Base-by-base conservation (phyloP, 305 asterid species). In the Fraxinus sp. region DNA sequence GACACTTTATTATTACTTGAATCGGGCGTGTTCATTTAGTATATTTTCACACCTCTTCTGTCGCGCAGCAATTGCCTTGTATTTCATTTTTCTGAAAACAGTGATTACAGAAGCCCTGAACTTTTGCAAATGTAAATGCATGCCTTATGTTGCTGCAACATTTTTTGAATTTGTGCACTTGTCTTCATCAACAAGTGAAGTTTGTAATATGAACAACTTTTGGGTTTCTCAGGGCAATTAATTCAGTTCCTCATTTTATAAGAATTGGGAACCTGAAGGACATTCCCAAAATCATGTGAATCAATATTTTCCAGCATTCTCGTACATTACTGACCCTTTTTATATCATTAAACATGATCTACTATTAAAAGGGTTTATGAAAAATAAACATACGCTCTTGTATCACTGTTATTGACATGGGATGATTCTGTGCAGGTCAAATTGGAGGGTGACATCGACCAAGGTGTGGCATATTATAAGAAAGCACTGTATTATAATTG, bases 381-480 rank as follows among this genome's bases (percentile, higher is more conserved):
- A 49, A 82, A 62, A 64, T 49, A 80, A 33, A 32, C 44, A 16
- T 16, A 7, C 71, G 4, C 72, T 26, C 76, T 44, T 13, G 55
- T 79, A 32, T 80, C 59, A 30, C 78, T 82, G 78, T 85, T 76
- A 74, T 75, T 86, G 71, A 83, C 52, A 80, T 71, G 11, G 74
- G 77, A 24, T 82, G 82, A 85, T 83, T 70, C 79, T 37, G 14
- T 88, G 71, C 92, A 97, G 99, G 98, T 97, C 79, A 97, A 97
- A 87, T 85, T 97, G 91, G 99, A 97, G 89, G 99, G 99, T 79
- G 96, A 93, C 89, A 93, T 95, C 88, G 82, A 89, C 86, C 99
- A 95, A 89, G 99, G 99, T 62, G 89, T 97, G 82, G 91, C 93
- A 46, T 95, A 91, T 85, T 97, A 97, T 87, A 94, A 95, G 91